A percentile compares a stretch with the other conserved stretches of the same genome.
phyloP scores from a whole-genome alignment of 1,284 basidiomycete species.

The Boletellus deceptivus region DNA sequence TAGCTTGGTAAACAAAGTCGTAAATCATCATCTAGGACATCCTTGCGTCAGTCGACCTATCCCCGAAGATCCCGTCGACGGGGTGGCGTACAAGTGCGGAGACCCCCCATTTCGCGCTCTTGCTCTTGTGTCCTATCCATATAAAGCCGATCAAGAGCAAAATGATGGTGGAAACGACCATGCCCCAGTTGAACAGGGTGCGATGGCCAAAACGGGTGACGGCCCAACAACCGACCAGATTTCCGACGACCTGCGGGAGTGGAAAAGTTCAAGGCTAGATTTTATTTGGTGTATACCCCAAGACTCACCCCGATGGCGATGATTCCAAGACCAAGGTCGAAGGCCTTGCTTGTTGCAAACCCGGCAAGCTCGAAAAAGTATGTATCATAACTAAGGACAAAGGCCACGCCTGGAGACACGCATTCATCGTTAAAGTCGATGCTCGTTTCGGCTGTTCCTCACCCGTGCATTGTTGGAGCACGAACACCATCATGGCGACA shows the following conservation, averaged over 20 bases:
- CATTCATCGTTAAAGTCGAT: background rate
- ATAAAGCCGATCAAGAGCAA: slow-evolving; percentile 29
- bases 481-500: slow-evolving; percentile 35
- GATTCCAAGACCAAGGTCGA: slow-evolving; percentile 29
- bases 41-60: too few relatives aligned
- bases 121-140: slow-evolving; percentile 20
- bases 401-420: slow-evolving; percentile 26
- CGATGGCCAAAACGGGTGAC: slow-evolving; percentile 29
- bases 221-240: slow-evolving; percentile 25
- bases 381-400: slow-evolving; percentile 28
- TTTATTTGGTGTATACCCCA: too few relatives aligned
- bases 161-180: slow-evolving; percentile 24
- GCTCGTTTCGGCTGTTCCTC: background rate
- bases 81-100: slow-evolving; percentile 19
- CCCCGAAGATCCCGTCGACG: background rate
- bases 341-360: slow-evolving; percentile 23
- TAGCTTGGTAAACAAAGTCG: slow-evolving; percentile 26
- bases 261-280: too few relatives aligned
- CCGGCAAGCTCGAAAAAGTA: slow-evolving; percentile 35
- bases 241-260: slow-evolving; percentile 28
- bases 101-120: slow-evolving; percentile 24
- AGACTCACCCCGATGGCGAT: slow-evolving; percentile 27
- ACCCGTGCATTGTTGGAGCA: slow-evolving; percentile 30
- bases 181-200: slow-evolving; percentile 30
- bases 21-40: slow-evolving; percentile 26